Conservation (phyloP, 73 alveolate species). For the Paramecium caudatum region DNA sequence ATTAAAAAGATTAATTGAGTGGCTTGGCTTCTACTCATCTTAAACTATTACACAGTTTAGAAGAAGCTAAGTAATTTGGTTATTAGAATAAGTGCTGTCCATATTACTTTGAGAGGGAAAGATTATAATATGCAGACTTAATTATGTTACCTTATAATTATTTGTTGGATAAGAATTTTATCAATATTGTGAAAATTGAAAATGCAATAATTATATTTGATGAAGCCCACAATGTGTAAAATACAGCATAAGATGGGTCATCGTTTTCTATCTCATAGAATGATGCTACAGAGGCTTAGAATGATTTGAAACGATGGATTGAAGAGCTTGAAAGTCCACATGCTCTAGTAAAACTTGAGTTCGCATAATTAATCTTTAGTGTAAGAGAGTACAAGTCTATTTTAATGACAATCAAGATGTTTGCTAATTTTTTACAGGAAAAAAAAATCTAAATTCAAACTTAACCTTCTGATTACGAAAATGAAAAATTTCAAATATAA, state of each 20-base stretch:
- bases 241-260: constrained; percentile 72
- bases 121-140: constrained; percentile 81
- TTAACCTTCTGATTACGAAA: too few relatives aligned
- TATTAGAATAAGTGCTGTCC: constrained; percentile 84
- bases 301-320: constrained; percentile 49
- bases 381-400: not conserved
- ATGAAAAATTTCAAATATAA: not conserved
- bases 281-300: constrained; percentile 47
- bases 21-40: not conserved
- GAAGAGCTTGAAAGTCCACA: not conserved
- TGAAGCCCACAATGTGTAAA: constrained; percentile 76
- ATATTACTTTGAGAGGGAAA: constrained; percentile 82
- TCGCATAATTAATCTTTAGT: not conserved
- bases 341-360: not conserved
- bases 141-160: constrained; percentile 86
- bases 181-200: constrained; percentile 33
- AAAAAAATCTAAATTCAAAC: not conserved
- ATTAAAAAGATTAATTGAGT: not conserved
- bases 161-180: constrained; percentile 63
- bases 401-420: constrained; percentile 25
- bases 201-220: constrained; percentile 70
- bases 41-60: constrained; percentile 68
- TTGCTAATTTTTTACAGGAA: constrained; percentile 15
- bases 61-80: constrained; percentile 83
- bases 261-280: constrained; percentile 60